Evolutionary conservation across 1,284 basidiomycete species (phyloP).

Genomic region (Ceratobasidium sp.): DNA sequence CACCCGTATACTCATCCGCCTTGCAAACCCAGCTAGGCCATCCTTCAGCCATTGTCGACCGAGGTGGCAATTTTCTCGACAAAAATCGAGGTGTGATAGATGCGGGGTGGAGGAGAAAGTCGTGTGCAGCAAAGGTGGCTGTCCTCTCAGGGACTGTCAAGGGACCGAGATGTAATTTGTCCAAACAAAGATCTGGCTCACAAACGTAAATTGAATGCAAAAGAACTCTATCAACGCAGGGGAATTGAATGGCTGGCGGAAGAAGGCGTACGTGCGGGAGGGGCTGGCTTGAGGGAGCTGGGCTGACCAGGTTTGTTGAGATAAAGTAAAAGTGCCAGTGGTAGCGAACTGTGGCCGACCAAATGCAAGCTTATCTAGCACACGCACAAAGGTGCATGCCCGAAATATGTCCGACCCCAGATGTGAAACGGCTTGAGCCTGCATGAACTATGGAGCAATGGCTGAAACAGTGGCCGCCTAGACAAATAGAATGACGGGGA

Average conservation of each 20-base stretch:
- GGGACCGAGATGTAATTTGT: slow-evolving; percentile 17
- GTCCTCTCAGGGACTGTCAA: slow-evolving; percentile 6
- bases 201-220: neutral
- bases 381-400: no score
- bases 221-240: neutral
- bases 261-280: neutral
- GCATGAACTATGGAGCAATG: neutral
- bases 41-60: slow-evolving; percentile 5
- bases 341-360: no score
- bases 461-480: neutral
- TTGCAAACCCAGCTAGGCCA: slow-evolving; percentile 28
- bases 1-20: neutral
- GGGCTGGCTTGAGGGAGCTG: no score
- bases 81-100: neutral
- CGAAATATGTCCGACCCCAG: no score
- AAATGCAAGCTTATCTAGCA: no score
- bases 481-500: no score
- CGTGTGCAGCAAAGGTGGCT: slow-evolving; percentile 21
- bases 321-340: no score
- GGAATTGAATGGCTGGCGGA: neutral
- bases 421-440: no score
- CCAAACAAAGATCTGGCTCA: neutral
- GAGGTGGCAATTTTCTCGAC: neutral
- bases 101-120: slow-evolving; percentile 15
- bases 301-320: no score